Conservation (phyloP, 805 yeast genomes). For the Yamadazyma ubonensis region DNA sequence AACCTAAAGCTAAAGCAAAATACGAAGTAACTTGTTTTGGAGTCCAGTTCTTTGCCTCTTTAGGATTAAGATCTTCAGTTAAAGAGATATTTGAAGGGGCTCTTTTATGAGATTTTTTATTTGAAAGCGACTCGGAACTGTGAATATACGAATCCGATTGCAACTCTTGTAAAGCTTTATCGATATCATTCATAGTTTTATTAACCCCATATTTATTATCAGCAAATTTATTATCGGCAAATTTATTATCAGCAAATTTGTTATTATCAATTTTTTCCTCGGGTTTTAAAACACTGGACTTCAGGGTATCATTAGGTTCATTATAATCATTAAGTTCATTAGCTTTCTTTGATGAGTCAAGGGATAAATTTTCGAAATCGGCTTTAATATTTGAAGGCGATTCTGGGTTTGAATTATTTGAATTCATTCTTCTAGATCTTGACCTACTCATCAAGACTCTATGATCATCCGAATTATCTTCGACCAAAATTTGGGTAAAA, state of each 20-base stretch:
- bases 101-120: constrained; percentile 6
- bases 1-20: constrained; percentile 65
- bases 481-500: constrained; percentile 60
- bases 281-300: constrained; percentile 1
- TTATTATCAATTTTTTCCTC: neutral
- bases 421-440: constrained; percentile 26
- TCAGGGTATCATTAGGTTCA: constrained; percentile 4
- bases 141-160: constrained; percentile 26
- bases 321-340: constrained; percentile 4
- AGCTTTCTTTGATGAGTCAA: too few relatives aligned
- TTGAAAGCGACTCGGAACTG: neutral
- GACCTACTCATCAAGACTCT: constrained; percentile 49
- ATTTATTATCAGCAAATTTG: neutral
- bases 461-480: constrained; percentile 11
- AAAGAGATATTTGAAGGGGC: constrained; percentile 16
- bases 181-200: constrained; percentile 67
- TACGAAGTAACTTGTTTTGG: constrained; percentile 83
- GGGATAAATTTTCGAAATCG: constrained; percentile 8
- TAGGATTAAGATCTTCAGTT: constrained; percentile 43
- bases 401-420: constrained; percentile 10
- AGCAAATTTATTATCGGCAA: neutral
- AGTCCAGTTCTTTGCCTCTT: constrained; percentile 64
- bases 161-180: constrained; percentile 67
- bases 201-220: constrained; percentile 27
- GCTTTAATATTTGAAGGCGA: constrained; percentile 9